Evolutionary conservation across 2,329 filamentous ascomycete genomes (phyloP).

Genomic region (Fusarium sp.): DNA sequence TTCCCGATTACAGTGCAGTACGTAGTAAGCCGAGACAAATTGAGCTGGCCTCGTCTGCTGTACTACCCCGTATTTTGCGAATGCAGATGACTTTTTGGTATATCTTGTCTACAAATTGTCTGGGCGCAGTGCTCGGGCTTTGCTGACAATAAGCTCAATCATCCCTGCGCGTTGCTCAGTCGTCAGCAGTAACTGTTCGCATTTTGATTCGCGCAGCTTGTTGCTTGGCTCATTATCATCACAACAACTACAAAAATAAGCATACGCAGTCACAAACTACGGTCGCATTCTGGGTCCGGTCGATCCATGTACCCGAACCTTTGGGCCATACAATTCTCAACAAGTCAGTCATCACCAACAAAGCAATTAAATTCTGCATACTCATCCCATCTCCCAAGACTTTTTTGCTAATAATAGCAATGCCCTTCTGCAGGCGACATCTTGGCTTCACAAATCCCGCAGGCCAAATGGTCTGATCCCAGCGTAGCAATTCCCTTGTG

Average conservation of each 20-base stretch:
- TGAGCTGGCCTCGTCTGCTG: conserved; percentile 4
- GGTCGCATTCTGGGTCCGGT: conserved; percentile 7
- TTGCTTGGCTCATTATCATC: conserved; percentile 3
- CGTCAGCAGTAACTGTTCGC: not conserved
- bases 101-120: not conserved
- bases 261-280: not conserved
- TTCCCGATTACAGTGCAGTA: not conserved
- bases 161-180: not conserved
- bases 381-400: not conserved
- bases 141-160: conserved; percentile 15
- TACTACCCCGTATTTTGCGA: conserved; percentile 12
- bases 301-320: conserved; percentile 1
- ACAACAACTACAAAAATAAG: not conserved
- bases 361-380: not conserved
- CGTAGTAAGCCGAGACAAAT: not conserved
- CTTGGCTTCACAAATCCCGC: conserved; percentile 6
- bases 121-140: not conserved
- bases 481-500: not conserved
- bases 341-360: not conserved
- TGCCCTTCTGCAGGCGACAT: not conserved
- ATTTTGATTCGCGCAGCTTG: not conserved
- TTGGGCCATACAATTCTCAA: not conserved
- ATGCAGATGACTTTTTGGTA: not conserved
- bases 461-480: conserved; percentile 9
- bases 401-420: conserved; percentile 15